phyloP scores from a whole-genome alignment of 1,284 basidiomycete species.

The Ceratobasidium sp. region DNA sequence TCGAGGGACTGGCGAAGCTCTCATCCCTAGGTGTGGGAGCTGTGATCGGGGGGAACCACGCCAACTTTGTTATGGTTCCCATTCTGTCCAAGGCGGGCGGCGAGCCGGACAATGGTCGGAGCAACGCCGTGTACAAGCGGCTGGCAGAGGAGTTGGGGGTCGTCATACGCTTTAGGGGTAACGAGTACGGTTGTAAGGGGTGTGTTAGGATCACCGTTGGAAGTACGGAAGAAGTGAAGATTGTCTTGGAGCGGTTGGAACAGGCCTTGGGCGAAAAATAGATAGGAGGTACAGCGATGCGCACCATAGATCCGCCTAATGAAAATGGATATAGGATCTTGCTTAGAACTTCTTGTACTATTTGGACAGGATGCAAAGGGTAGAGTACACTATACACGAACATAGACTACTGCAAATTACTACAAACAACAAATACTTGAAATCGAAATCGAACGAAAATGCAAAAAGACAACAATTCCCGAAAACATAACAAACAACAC shows the following conservation, averaged over 20 bases:
- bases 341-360: background rate
- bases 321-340: background rate
- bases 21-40: slow-evolving; percentile 74
- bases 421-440: too few species aligned
- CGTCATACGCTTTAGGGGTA: slow-evolving; percentile 91
- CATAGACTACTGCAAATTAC: too few species aligned
- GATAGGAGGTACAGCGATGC: background rate
- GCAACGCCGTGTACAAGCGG: slow-evolving; percentile 81
- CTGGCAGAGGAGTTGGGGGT: slow-evolving; percentile 90
- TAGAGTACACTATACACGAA: too few species aligned
- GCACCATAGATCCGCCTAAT: too few species aligned
- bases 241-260: slow-evolving; percentile 59
- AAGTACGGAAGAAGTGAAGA: slow-evolving; percentile 81
- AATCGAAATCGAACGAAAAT: too few species aligned
- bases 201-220: slow-evolving; percentile 95
- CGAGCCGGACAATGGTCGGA: slow-evolving; percentile 76
- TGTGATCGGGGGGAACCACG: slow-evolving; percentile 86
- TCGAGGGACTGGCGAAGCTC: slow-evolving; percentile 64
- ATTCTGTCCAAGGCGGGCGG: slow-evolving; percentile 67
- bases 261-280: slow-evolving; percentile 52
- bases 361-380: background rate
- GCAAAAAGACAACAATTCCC: too few species aligned
- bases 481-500: too few species aligned
- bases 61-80: slow-evolving; percentile 92
- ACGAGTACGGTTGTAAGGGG: slow-evolving; percentile 88